A percentile compares a stretch with the other conserved stretches of the same genome.
Evolutionary conservation across 768 basidiomycete species (phyloP).

Genomic region (Amanita pseudoporphyria): DNA sequence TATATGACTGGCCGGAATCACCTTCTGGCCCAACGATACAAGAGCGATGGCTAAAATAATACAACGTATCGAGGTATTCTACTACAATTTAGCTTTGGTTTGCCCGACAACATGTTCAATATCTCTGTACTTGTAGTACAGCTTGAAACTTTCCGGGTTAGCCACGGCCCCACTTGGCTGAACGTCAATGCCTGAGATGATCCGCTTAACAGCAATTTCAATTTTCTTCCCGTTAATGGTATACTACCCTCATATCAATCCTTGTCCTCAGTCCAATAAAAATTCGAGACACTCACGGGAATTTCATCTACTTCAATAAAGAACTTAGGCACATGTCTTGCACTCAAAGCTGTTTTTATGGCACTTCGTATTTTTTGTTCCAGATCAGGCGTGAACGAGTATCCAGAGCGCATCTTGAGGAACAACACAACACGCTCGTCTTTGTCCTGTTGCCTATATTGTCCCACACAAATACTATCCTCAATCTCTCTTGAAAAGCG

Average conservation of each 20-base stretch:
- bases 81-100: conserved; percentile 2
- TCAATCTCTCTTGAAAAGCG: conserved; percentile 42
- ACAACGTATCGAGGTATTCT: no score
- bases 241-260: conserved; percentile 32
- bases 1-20: no score
- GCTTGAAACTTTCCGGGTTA: conserved; percentile 6
- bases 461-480: conserved; percentile 69
- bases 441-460: conserved; percentile 46
- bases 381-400: conserved; percentile 33
- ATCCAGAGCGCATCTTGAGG: conserved; percentile 49
- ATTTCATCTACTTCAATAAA: conserved; percentile 58
- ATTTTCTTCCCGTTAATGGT: conserved; percentile 75
- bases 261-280: conserved; percentile 34
- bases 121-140: conserved; percentile 57
- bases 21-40: no score
- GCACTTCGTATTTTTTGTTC: conserved; percentile 40
- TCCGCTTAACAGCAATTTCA: conserved; percentile 42
- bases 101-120: conserved; percentile 25
- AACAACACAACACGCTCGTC: conserved; percentile 75
- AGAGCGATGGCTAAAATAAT: no score
- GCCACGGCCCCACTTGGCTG: conserved; percentile 26
- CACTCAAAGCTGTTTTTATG: conserved; percentile 52
- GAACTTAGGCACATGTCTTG: conserved; percentile 66
- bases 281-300: conserved; percentile 37
- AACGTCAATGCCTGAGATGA: conserved; percentile 4